Conservation (phyloP, 192 early-diverging fungal genomes). For the Mortierella claussenii region DNA sequence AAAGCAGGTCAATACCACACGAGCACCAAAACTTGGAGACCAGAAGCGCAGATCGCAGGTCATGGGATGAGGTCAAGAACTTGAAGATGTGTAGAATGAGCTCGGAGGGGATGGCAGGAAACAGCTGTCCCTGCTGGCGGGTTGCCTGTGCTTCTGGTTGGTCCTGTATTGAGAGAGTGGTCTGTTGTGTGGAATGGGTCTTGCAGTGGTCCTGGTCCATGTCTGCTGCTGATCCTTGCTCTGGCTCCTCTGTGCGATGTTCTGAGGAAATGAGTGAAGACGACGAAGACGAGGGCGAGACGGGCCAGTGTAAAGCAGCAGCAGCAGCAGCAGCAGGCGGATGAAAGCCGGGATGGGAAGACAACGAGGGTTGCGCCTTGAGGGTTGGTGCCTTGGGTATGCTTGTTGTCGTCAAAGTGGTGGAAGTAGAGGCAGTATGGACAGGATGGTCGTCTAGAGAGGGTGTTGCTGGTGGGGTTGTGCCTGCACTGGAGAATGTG, state of each 20-base stretch:
- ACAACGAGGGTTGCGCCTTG: background rate
- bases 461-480: background rate
- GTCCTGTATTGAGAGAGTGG: background rate
- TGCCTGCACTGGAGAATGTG: background rate
- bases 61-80: conserved; percentile 51
- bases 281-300: background rate
- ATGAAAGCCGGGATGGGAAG: background rate
- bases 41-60: conserved; percentile 58
- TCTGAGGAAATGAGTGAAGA: background rate
- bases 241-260: background rate
- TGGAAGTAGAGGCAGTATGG: background rate
- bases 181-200: conserved; percentile 5
- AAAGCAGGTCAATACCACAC: conserved; percentile 64
- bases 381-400: background rate
- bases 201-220: background rate
- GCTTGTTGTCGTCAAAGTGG: no score
- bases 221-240: background rate
- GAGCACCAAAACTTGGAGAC: conserved; percentile 65
- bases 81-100: conserved; percentile 62
- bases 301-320: background rate
- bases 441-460: background rate
- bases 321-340: background rate
- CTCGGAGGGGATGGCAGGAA: conserved; percentile 59
- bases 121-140: background rate
- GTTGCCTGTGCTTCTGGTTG: background rate